Conservation (phyloP, 805 yeast species). For the Starmerella ratchasimensis region DNA sequence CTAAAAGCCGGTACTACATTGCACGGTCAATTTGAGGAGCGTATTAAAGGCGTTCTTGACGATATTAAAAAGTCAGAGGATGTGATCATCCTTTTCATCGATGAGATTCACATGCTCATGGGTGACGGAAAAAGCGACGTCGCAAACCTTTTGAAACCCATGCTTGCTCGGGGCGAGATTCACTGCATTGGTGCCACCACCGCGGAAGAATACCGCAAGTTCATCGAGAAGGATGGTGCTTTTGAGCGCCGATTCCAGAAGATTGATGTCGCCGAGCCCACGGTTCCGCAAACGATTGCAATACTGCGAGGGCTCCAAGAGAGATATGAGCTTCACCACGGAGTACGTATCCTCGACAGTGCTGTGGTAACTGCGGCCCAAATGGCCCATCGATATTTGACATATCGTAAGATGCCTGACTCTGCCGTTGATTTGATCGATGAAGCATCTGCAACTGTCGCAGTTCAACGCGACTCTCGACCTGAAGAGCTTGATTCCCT, state of each 20-base stretch:
- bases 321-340: slow-evolving; percentile 92
- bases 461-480: slow-evolving; percentile 94
- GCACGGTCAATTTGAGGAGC: slow-evolving; percentile 97
- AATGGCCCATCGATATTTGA: slow-evolving; percentile 82
- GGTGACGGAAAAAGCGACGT: slow-evolving; percentile 98
- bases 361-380: slow-evolving; percentile 92
- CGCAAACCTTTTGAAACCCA: slow-evolving; percentile 91
- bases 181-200: slow-evolving; percentile 99
- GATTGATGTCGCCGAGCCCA: slow-evolving; percentile 90
- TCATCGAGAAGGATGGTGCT: slow-evolving; percentile 93
- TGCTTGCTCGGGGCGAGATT: slow-evolving; percentile 88
- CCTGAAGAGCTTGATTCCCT: slow-evolving; percentile 92
- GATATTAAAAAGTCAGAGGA: slow-evolving; percentile 82
- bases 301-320: slow-evolving; percentile 91
- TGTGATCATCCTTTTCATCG: slow-evolving; percentile 81
- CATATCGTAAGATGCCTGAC: slow-evolving; percentile 91
- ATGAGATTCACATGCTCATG: slow-evolving; percentile 98
- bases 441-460: slow-evolving; percentile 93
- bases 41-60: slow-evolving; percentile 88
- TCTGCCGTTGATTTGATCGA: slow-evolving; percentile 94
- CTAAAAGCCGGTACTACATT: slow-evolving; percentile 97
- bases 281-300: slow-evolving; percentile 84
- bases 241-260: slow-evolving; percentile 97
- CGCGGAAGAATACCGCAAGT: slow-evolving; percentile 80
- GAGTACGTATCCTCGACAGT: slow-evolving; percentile 87